Evolutionary conservation across 306 rosid species (phyloP), one percentile per base, ranked within the genome.

Genomic region (Medicago ruthenica): DNA sequence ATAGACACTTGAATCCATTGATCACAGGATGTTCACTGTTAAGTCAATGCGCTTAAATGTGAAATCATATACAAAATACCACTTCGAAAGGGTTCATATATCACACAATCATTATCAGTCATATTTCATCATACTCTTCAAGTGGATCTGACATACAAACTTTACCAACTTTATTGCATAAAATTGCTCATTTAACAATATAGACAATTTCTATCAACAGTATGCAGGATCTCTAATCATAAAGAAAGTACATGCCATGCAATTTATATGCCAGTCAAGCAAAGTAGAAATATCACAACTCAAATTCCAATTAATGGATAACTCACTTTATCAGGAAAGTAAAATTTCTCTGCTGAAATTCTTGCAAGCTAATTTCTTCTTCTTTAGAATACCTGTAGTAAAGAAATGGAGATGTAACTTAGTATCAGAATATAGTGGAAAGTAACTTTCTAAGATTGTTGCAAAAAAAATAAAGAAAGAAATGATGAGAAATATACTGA

Each of bases 311-410:
- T 70, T 37, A 50, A 71, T 36, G 57, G 36, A 79, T 57, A 71
- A 87, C 96, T 87, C 84, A 94, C 98, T 84, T 92, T 66, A 92
- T 73, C 66, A 94, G 92, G 81, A 83, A 92, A 64, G 91, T 86
- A 78, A 91, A 94, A 77, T 94, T 89, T 84, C 89, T 94, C 15
- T 36, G 87, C 78, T 37, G 54, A 67, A 86, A 53, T 58, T 90
- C 93, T 53, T 82, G 74, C 50, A 78, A 22, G 42, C 86, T 90
- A 73, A 90, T 87, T 17, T 62, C 79, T 86, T 94, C 98, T 86
- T 92, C 97, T 87, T 94, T 94, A 68, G 98, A 94, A 79, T 94
- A 94, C 87, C 98, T 94, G 86, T 78, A 70, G 36, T 60, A 37
- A 40, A 75, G 57, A 65, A 58, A 58, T 39, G 20, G 6, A 17